A percentile compares a stretch with the other conserved stretches of the same genome.
Evolutionary conservation across 176 grass and related monocot genomes (phyloP).

Genomic region (Pharus latifolius): DNA sequence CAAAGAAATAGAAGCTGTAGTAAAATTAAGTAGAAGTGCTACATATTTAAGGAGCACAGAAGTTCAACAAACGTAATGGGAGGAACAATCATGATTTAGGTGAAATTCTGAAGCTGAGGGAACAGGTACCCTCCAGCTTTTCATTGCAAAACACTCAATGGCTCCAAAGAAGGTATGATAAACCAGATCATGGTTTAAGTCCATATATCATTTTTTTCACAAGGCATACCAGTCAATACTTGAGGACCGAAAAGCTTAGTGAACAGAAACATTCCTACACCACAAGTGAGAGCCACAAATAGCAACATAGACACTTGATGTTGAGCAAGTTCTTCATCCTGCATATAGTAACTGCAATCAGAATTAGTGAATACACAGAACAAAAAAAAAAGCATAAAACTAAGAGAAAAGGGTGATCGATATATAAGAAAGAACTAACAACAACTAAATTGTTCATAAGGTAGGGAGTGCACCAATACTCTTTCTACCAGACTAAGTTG

Average conservation of each 20-base stretch:
- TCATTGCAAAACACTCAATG: background rate
- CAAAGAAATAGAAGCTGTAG: background rate
- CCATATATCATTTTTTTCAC: background rate
- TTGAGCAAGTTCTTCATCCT: conserved; percentile 73
- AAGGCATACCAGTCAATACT: conserved; percentile 56
- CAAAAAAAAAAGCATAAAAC: background rate
- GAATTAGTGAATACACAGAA: background rate
- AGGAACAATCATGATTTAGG: background rate
- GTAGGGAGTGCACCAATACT: background rate
- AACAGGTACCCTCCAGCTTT: background rate
- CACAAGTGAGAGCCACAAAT: conserved; percentile 73
- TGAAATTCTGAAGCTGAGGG: background rate
- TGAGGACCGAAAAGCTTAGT: conserved; percentile 66
- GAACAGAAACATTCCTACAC: conserved; percentile 80
- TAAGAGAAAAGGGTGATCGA: too few relatives aligned
- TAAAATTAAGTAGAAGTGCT: background rate
- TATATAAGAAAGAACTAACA: background rate
- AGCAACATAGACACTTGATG: conserved; percentile 92
- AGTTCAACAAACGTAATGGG: background rate
- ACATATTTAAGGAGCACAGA: background rate
- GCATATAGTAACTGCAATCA: conserved; percentile 13
- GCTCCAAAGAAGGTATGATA: background rate
- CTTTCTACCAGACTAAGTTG: background rate
- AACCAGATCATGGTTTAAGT: background rate
- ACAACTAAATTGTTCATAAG: background rate